Percentiles rank a stretch among this genome's conserved stretches.
Conservation (phyloP, 805 yeast species). For the Metschnikowia similis region DNA sequence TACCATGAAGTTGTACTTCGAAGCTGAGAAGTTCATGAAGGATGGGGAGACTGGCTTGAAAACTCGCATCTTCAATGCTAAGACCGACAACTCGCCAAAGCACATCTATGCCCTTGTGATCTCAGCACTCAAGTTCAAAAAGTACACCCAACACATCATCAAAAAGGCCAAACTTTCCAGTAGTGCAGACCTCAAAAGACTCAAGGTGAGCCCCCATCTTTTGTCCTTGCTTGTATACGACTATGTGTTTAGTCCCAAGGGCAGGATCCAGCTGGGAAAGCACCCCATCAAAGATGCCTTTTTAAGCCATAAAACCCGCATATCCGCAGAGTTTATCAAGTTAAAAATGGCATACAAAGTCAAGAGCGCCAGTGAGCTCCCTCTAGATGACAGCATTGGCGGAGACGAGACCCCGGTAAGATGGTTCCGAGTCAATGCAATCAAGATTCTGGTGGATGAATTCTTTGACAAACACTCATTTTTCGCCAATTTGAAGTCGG, state of each 20-base stretch:
- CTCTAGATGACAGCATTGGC: conserved; percentile 38
- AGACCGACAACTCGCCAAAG: conserved; percentile 56
- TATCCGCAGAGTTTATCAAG: conserved; percentile 77
- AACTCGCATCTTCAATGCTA: conserved; percentile 35
- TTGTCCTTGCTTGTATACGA: conserved; percentile 76
- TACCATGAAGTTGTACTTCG: conserved; percentile 40
- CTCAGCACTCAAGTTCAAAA: conserved; percentile 70
- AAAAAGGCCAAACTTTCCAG: conserved; percentile 63
- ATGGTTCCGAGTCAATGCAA: conserved; percentile 74
- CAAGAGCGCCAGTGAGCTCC: conserved; percentile 45
- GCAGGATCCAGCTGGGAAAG: conserved; percentile 85
- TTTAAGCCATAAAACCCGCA: conserved; percentile 70
- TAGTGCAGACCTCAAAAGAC: conserved; percentile 34
- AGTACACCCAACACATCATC: conserved; percentile 58
- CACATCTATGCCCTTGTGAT: conserved; percentile 82
- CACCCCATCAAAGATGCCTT: conserved; percentile 81
- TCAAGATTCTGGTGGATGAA: conserved; percentile 42
- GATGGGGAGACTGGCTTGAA: conserved; percentile 27
- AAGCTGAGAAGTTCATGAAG: conserved; percentile 36
- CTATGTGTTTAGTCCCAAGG: conserved; percentile 65
- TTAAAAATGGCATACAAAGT: conserved; percentile 72
- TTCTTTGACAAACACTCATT: conserved; percentile 32
- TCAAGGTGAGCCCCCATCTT: conserved; percentile 47
- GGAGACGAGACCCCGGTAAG: conserved; percentile 69
- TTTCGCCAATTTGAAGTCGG: conserved; percentile 43